phyloP scores from a whole-genome alignment of 805 yeast genomes.

The Wickerhamiella dianesei region DNA sequence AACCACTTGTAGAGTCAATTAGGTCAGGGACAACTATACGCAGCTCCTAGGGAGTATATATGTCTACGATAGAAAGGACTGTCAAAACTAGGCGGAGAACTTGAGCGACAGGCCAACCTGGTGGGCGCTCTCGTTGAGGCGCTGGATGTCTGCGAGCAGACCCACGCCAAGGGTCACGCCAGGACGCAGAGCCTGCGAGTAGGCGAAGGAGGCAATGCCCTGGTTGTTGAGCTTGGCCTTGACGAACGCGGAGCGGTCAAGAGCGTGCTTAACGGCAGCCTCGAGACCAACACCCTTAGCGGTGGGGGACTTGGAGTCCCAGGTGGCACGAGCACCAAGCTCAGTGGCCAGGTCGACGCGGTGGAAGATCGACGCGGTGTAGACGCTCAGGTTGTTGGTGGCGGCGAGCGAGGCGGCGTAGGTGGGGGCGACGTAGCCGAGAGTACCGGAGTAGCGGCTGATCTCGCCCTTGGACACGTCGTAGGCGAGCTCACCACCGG shows the following conservation, averaged over 20 bases:
- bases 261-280: conserved; percentile 86
- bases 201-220: conserved; percentile 85
- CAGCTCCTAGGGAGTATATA: background rate
- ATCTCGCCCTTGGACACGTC: conserved; percentile 87
- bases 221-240: conserved; percentile 96
- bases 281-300: conserved; percentile 77
- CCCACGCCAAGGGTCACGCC: conserved; percentile 97
- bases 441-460: conserved; percentile 84
- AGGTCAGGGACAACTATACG: too few relatives aligned
- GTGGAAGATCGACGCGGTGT: conserved; percentile 85
- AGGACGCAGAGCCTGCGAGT: conserved; percentile 88
- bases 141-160: conserved; percentile 90
- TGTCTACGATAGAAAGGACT: background rate
- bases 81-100: conserved; percentile 58
- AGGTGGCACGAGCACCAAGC: conserved; percentile 96
- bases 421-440: conserved; percentile 81
- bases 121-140: conserved; percentile 93
- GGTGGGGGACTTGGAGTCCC: conserved; percentile 69
- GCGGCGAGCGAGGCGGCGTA: conserved; percentile 79
- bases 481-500: conserved; percentile 95
- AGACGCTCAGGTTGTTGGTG: conserved; percentile 58
- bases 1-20: too few relatives aligned
- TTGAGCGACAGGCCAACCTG: conserved; percentile 92
- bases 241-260: conserved; percentile 78
- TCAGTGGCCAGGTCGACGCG: conserved; percentile 80